Conservation (phyloP, 139 green algal species). For the Bryopsis sp. region DNA sequence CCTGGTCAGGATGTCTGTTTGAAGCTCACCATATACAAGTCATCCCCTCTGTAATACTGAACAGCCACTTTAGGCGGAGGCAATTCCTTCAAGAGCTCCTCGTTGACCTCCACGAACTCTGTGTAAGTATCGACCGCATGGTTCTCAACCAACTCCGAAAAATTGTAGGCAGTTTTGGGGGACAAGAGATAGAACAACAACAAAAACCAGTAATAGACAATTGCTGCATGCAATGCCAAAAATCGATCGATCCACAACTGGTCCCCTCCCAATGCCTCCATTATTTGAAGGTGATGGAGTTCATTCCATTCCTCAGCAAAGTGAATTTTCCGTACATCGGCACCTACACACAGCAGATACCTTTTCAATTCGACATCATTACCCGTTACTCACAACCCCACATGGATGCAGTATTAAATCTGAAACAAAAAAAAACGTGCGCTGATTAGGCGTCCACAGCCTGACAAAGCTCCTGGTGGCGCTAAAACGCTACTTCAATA, state of each 20-base stretch:
- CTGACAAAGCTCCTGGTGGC: too few species aligned
- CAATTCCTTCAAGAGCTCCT: slow-evolving; percentile 52
- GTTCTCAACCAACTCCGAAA: slow-evolving; percentile 62
- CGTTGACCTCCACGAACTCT: slow-evolving; percentile 13
- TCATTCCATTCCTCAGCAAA: slow-evolving; percentile 96
- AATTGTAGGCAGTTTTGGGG: slow-evolving; percentile 81
- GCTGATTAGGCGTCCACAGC: too few species aligned
- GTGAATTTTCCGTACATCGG: slow-evolving; percentile 75
- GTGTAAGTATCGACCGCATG: slow-evolving; percentile 85
- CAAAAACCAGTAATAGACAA: slow-evolving; percentile 87
- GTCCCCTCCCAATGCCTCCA: slow-evolving; percentile 93
- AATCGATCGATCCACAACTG: slow-evolving; percentile 69
- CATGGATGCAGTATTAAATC: too few species aligned
- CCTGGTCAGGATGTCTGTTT: too few species aligned
- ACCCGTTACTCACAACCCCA: too few species aligned
- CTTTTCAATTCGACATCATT: too few species aligned
- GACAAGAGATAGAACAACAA: slow-evolving; percentile 63
- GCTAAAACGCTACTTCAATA: too few species aligned
- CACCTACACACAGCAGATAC: slow-evolving; percentile 41
- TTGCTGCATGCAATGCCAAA: slow-evolving; percentile 58
- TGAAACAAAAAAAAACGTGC: too few species aligned
- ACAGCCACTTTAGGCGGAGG: slow-evolving; percentile 75
- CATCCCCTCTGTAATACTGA: slow-evolving; percentile 80
- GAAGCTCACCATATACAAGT: slow-evolving; percentile 75
- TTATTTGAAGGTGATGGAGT: slow-evolving; percentile 86